Evolutionary conservation across 2,329 filamentous ascomycete species (phyloP).

Genomic region (Botryosphaeria dothidea): DNA sequence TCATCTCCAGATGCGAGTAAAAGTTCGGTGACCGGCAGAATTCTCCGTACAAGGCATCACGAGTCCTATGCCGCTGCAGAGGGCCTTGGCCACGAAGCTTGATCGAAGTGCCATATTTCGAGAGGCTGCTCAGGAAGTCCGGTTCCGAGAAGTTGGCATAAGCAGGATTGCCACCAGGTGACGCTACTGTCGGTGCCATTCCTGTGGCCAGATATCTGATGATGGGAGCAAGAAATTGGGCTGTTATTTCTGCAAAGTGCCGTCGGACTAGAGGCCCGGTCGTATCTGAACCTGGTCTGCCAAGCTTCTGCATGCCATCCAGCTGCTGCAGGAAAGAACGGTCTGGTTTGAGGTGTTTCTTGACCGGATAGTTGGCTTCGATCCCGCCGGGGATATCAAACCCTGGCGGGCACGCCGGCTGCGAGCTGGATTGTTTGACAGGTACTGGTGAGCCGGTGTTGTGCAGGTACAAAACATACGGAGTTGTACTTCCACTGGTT

Average conservation of each 20-base stretch:
- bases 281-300: conserved; percentile 17
- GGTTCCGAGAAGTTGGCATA: conserved; percentile 41
- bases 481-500: conserved; percentile 32
- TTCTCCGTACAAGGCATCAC: conserved; percentile 38
- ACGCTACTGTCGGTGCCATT: conserved; percentile 29
- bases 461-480: conserved; percentile 42
- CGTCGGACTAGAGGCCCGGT: conserved; percentile 41
- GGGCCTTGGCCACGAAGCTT: conserved; percentile 40
- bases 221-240: conserved; percentile 42
- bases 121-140: conserved; percentile 39
- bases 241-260: conserved; percentile 44
- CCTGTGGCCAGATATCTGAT: conserved; percentile 43
- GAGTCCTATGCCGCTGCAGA: conserved; percentile 37
- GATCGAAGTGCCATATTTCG: conserved; percentile 41
- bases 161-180: conserved; percentile 37
- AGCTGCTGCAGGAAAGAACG: conserved; percentile 34
- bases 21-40: conserved; percentile 43
- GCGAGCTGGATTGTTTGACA: conserved; percentile 37
- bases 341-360: conserved; percentile 42
- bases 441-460: conserved; percentile 38
- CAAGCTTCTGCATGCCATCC: conserved; percentile 29
- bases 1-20: conserved; percentile 46
- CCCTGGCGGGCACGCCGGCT: conserved; percentile 32
- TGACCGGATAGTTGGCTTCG: conserved; percentile 36
- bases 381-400: conserved; percentile 44